phyloP scores from a whole-genome alignment of 805 yeast genomes.

The Candida andamanensis region DNA sequence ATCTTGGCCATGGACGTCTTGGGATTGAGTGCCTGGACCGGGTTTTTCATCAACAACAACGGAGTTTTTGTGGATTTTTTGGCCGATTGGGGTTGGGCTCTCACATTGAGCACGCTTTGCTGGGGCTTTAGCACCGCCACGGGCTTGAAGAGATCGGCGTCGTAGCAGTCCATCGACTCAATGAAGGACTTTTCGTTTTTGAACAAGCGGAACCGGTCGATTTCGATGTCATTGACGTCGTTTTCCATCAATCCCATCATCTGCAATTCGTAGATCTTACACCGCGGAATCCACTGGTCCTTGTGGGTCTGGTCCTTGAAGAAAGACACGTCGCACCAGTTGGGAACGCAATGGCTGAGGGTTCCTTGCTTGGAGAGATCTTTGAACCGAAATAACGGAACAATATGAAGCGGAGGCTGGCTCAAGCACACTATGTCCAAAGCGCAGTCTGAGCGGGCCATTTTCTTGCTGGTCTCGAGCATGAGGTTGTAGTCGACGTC shows the following conservation, averaged over 20 bases:
- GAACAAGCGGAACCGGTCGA: constrained; percentile 49
- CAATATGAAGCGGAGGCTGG: constrained; percentile 87
- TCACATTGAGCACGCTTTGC: constrained; percentile 1
- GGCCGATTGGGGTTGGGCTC: not conserved
- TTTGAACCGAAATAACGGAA: constrained; percentile 77
- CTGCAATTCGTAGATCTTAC: constrained; percentile 90
- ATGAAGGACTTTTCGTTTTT: constrained; percentile 36
- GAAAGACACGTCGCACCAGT: constrained; percentile 92
- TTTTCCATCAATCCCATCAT: constrained; percentile 98
- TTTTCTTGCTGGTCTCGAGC: constrained; percentile 66
- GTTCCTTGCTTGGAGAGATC: constrained; percentile 31
- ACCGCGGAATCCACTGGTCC: constrained; percentile 84
- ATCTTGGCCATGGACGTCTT: constrained; percentile 16
- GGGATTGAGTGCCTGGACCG: constrained; percentile 4
- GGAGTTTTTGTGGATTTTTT: constrained; percentile 9
- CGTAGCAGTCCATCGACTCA: constrained; percentile 67
- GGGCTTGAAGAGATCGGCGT: constrained; percentile 47
- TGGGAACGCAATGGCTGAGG: constrained; percentile 76
- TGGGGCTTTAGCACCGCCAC: no score
- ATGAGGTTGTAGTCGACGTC: constrained; percentile 84
- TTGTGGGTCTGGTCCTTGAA: constrained; percentile 58
- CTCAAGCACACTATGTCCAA: constrained; percentile 85
- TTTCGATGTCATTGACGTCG: constrained; percentile 65
- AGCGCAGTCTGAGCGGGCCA: constrained; percentile 76
- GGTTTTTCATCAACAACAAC: constrained; percentile 7